Percentiles rank a stretch among this genome's conserved stretches.
phyloP scores from a whole-genome alignment of 768 basidiomycete species.

The Naganishia friedmannii region DNA sequence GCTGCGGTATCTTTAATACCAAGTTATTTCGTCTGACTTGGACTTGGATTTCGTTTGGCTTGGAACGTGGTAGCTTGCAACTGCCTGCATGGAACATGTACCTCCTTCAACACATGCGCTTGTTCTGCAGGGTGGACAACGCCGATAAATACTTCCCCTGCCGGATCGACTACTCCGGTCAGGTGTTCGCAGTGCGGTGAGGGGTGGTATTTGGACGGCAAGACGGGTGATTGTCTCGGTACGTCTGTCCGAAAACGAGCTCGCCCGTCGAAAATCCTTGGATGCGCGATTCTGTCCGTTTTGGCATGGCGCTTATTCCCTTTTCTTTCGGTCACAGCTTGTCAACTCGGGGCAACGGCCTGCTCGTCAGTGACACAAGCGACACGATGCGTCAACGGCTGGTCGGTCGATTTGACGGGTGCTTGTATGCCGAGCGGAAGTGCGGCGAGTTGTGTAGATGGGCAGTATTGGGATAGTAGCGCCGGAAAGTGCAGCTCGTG shows the following conservation, averaged over 20 bases:
- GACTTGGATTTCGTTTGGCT: too few species aligned
- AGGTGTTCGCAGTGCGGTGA: constrained; percentile 40
- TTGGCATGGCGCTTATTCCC: neutral
- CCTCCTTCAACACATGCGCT: constrained; percentile 32
- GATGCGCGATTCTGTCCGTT: too few species aligned
- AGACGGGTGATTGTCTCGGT: constrained; percentile 39
- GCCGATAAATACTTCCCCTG: neutral
- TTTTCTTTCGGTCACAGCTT: constrained; percentile 33
- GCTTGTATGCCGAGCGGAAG: constrained; percentile 13
- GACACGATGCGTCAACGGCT: constrained; percentile 11
- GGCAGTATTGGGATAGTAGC: constrained; percentile 39
- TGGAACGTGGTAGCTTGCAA: constrained; percentile 42
- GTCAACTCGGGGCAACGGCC: constrained; percentile 43
- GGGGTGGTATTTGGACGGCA: constrained; percentile 40
- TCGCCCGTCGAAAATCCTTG: too few species aligned
- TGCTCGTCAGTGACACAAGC: constrained; percentile 28
- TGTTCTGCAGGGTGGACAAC: constrained; percentile 48
- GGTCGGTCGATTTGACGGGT: constrained; percentile 3
- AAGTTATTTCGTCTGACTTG: too few species aligned
- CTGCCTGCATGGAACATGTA: constrained; percentile 46
- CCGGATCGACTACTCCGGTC: neutral
- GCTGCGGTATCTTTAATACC: too few species aligned
- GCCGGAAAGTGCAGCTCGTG: constrained; percentile 37
- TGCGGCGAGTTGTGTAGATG: constrained; percentile 36
- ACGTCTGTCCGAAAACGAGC: too few species aligned